These are phyloP conservation scores for Cicer judaicum DNA, from an alignment of 306 rosid species.

Conservation along the genomic window DNA sequence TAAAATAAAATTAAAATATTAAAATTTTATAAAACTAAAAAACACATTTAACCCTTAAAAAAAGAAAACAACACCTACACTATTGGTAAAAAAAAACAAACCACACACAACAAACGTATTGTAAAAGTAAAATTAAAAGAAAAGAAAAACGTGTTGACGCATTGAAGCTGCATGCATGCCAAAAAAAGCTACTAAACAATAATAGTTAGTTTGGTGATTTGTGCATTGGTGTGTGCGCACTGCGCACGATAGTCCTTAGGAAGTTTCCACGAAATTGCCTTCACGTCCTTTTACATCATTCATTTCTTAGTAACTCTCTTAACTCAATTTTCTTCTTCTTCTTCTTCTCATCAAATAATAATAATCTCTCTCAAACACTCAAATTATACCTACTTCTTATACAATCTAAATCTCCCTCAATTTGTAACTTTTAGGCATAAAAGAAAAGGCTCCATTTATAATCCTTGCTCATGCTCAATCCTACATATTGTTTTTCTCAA, in stretches of 20 bases:
- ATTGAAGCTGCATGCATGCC: constrained; percentile 34
- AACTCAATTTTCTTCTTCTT: constrained; percentile 27
- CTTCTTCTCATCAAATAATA: background rate
- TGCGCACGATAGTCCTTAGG: background rate
- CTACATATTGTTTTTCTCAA: constrained; percentile 13
- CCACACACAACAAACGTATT: background rate
- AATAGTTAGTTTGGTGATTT: background rate
- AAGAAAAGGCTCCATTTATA: background rate
- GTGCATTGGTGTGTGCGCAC: constrained; percentile 22
- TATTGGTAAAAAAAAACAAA: too few species aligned
- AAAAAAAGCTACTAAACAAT: background rate
- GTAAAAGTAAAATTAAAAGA: background rate
- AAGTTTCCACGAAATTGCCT: constrained; percentile 43
- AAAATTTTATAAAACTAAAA: too few species aligned
- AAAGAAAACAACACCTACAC: too few species aligned
- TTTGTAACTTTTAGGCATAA: background rate
- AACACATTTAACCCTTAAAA: too few species aligned
- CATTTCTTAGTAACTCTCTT: background rate
- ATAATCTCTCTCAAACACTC: background rate
- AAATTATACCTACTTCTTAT: background rate
- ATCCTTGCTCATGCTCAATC: background rate
- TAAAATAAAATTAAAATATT: too few species aligned
- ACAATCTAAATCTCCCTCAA: background rate
- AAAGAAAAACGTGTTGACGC: background rate
- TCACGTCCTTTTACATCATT: background rate